Conservation (phyloP, 441 rosid genomes). For the Corymbia citriodora region DNA sequence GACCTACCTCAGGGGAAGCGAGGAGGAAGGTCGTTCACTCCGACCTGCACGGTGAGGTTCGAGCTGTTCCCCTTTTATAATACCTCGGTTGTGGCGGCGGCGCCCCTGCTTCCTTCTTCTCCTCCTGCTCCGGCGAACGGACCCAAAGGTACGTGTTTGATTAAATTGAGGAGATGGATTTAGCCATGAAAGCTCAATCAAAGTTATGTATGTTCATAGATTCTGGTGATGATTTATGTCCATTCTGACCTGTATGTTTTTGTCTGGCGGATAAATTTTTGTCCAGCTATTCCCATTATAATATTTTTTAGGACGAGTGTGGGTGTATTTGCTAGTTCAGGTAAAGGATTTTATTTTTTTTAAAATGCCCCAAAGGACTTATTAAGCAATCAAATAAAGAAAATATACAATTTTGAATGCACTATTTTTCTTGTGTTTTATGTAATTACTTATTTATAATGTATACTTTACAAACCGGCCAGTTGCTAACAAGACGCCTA, state of each 20-base stretch:
- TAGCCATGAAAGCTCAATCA: not conserved
- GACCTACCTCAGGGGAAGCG: not conserved
- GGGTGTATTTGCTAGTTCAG: not conserved
- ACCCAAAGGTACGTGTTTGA: not conserved
- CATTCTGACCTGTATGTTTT: not conserved
- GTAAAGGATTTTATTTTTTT: not conserved
- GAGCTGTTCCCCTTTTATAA: not conserved
- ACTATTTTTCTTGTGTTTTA: accelerated
- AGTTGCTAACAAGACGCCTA: not conserved
- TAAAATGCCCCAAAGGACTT: not conserved
- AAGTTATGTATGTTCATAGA: not conserved
- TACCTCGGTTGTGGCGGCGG: not conserved
- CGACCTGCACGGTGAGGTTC: not conserved
- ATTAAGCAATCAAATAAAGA: not conserved
- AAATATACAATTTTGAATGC: not conserved
- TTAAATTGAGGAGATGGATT: not conserved
- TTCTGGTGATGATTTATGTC: not conserved
- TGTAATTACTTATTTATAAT: not conserved
- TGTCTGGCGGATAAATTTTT: not conserved
- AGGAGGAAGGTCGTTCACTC: not conserved
- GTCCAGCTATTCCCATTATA: not conserved
- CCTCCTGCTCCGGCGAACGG: not conserved
- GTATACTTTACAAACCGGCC: not conserved
- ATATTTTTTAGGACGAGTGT: not conserved
- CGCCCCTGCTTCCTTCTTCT: not conserved